phyloP scores from a whole-genome alignment of 345 rosid species.

The Passiflora organensis region DNA sequence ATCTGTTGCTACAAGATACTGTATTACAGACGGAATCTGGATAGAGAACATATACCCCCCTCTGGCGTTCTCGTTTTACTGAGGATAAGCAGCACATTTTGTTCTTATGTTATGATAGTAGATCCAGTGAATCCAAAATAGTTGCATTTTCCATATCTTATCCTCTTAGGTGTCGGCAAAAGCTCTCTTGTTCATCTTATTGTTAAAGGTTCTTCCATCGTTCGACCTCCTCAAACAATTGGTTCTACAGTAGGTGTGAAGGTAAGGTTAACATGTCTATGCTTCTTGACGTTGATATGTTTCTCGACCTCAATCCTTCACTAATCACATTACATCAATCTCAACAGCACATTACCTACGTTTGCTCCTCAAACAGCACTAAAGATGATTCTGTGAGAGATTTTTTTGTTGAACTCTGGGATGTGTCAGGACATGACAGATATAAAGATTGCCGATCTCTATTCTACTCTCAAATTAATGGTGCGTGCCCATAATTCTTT shows the following conservation, averaged over 20 bases:
- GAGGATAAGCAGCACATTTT: neutral
- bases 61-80: too few species aligned
- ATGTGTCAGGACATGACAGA: constrained; percentile 94
- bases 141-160: constrained; percentile 12
- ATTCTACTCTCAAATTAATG: constrained; percentile 92
- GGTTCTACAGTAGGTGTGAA: constrained; percentile 95
- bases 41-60: too few species aligned
- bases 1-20: too few species aligned
- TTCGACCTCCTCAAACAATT: constrained; percentile 84
- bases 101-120: too few species aligned
- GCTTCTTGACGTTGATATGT: neutral
- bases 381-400: constrained; percentile 93
- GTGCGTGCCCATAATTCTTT: constrained; percentile 34
- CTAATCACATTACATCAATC: constrained; percentile 11
- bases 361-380: constrained; percentile 88
- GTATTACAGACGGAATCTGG: too few species aligned
- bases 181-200: constrained; percentile 87
- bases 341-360: constrained; percentile 61
- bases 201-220: constrained; percentile 63
- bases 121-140: neutral
- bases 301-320: constrained; percentile 16
- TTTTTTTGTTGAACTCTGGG: constrained; percentile 98
- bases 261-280: constrained; percentile 40
- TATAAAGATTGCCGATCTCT: constrained; percentile 94
- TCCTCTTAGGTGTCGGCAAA: constrained; percentile 83